Conservation (phyloP, 2,329 filamentous ascomycete genomes). For the Scytalidium lignicola region DNA sequence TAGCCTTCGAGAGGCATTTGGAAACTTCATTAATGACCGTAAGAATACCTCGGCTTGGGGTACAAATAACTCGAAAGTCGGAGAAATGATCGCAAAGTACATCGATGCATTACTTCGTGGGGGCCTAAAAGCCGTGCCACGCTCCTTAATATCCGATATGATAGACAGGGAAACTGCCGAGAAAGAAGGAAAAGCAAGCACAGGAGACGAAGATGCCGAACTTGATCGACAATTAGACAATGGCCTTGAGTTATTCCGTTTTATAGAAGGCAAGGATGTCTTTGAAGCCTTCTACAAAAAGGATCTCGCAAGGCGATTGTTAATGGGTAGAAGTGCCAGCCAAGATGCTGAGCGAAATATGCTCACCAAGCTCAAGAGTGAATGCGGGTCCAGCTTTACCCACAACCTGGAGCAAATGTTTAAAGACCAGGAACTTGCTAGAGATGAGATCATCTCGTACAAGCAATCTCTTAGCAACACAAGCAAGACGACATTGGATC, state of each 20-base stretch:
- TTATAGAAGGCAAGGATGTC: constrained; percentile 94
- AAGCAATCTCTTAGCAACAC: constrained; percentile 57
- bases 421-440: constrained; percentile 90
- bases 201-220: constrained; percentile 85
- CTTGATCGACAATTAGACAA: constrained; percentile 89
- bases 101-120: constrained; percentile 85
- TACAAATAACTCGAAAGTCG: constrained; percentile 86
- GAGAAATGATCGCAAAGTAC: constrained; percentile 98
- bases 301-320: constrained; percentile 79
- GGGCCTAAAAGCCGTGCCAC: constrained; percentile 77
- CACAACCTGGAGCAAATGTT: constrained; percentile 99
- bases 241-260: constrained; percentile 89
- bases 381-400: constrained; percentile 91
- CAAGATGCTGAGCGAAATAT: constrained; percentile 95
- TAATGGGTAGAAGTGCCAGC: constrained; percentile 90
- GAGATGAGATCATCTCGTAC: constrained; percentile 90
- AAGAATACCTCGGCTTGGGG: constrained; percentile 68
- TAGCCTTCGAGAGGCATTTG: constrained; percentile 78
- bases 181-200: constrained; percentile 58
- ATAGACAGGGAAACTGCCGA: constrained; percentile 54
- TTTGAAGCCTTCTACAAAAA: constrained; percentile 99
- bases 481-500: constrained; percentile 54
- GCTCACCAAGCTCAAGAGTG: constrained; percentile 83
- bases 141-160: constrained; percentile 57
- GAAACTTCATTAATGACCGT: constrained; percentile 84